Evolutionary conservation across 164 flowering plant genomes (phyloP), one percentile per base, ranked within the genome.

Genomic region (Tinospora cordifolia): DNA sequence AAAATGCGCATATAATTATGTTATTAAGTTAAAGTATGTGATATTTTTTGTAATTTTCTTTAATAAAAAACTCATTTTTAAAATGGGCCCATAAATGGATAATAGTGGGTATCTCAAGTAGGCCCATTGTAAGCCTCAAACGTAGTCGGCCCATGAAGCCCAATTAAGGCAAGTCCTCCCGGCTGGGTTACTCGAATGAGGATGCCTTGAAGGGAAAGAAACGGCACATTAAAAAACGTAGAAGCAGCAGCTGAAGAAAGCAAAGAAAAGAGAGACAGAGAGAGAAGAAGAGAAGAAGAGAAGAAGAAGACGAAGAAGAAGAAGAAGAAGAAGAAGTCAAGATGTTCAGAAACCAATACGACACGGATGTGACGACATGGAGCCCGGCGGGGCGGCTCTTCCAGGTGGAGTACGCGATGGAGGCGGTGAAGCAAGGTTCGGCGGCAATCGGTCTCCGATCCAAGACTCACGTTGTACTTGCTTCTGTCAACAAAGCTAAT

Each of bases 371-470:
- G 19, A 90, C 96, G n/a, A 88, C 96, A 73, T 90, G 96, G 96
- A 84, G 88, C 70, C 96, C 96, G 0, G 86, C 88, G 12, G 98
- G 98, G 6, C 80, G 98, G 25, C 83, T 94, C 8, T 92, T 91
- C 79, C 98, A 94, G 76, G 97, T 94, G 58, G 98, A 94, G 81
- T 92, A 94, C 75, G 97, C 98, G 2, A 94, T 94, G 98, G 98
- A 94, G 79, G 98, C 98, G 1, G 97, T 94, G 76, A 94, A 94
- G 79, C 98, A 94, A 71, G 98, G 98, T 15, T 91, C 97, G 0
- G 97, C 98, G 0, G 97, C 98, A 8, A 88, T 94, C 7, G 98
- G 98, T 0, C 95, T 94, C 76, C 86, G 98, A 85, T 94, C 98
- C 70, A 88, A 85, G 77, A 87, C 87, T 8, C 93, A 92, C 72